Evolutionary conservation across 2,329 filamentous ascomycete species (phyloP), one percentile per base, ranked within the genome.

Genomic region (Neocatenulostroma microsporum): DNA sequence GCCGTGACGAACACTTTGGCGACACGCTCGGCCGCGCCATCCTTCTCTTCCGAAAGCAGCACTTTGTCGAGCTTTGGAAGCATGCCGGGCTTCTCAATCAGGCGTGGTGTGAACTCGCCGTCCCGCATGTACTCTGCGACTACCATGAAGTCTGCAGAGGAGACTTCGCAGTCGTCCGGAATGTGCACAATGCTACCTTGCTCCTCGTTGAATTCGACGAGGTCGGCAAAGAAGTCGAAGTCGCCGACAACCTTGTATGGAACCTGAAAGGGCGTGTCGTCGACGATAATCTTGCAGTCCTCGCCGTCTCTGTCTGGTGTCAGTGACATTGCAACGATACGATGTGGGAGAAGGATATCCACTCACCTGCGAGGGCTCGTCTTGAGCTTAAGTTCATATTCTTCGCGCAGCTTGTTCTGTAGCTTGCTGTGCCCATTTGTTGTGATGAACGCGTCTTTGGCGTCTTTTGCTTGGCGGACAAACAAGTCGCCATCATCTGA

Each of bases 1-100:
- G 47, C 47, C 2, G 39, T 38, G 4, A 37, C 33, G 34, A 46
- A 52, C 15, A 44, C 40, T 10, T 25, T 15, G 21, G 33, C 34
- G 33, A 47, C 34, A 5, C 23, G 11, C 18, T 44, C 33, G 2
- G 43, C 42, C n/a, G 37, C 29, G 8, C 19, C 18, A 17, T 35
- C 33, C 34, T 48, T 45, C 15, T 37, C 3, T 14, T 30, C 30
- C 9, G 17, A 29, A 19, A 18, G 12, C 4, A 26, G 11, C n/a
- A 34, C 11, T 3, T 17, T 26, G 12, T 34, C 11, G 19, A 37
- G 19, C 12, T 20, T 21, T 34, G 25, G 31, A 26, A 17, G 15
- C 20, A 28, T 23, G 32, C 17, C 17, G 29, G 18, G 30, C 32
- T 14, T 29, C 19, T 19, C 14, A 29, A 36, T 35, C 27, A 32